Evolutionary conservation across 2,329 filamentous ascomycete species (phyloP).

Genomic region (Biscogniauxia marginata): DNA sequence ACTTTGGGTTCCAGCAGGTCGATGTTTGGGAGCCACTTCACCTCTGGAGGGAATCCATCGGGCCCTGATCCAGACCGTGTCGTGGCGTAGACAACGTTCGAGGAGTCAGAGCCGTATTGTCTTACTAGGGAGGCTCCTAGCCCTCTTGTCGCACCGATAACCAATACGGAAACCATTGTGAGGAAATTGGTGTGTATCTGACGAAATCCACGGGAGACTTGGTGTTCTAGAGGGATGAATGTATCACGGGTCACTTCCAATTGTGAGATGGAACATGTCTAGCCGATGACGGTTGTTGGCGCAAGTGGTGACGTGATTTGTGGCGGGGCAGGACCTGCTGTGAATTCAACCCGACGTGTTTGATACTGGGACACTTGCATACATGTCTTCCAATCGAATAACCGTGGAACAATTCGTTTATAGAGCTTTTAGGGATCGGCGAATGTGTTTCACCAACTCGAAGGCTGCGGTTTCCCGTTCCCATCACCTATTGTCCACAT

Average conservation of each 20-base stretch:
- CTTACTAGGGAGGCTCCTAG: too few relatives aligned
- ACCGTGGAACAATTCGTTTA: too few relatives aligned
- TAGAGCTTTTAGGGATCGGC: too few relatives aligned
- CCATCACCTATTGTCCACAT: not conserved
- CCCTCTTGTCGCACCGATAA: not conserved
- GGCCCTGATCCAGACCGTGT: not conserved
- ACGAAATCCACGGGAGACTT: too few relatives aligned
- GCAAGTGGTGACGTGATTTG: not conserved
- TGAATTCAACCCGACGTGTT: too few relatives aligned
- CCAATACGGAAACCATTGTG: not conserved
- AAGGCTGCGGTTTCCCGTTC: not conserved
- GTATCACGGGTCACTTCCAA: not conserved
- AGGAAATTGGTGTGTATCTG: not conserved
- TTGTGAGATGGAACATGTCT: not conserved
- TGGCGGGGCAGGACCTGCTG: conserved; percentile 25
- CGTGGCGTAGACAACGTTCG: not conserved
- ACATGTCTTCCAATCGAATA: not conserved
- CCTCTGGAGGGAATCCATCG: not conserved
- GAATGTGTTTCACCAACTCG: not conserved
- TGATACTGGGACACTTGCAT: not conserved
- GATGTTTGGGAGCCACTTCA: not conserved
- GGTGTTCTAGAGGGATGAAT: not conserved
- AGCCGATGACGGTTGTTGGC: not conserved
- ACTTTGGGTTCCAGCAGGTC: too few relatives aligned
- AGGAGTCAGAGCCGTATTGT: not conserved